A percentile compares a stretch with the other conserved stretches of the same genome.
Conservation (phyloP, 2,329 filamentous ascomycete genomes). For the Clonostachys solani region DNA sequence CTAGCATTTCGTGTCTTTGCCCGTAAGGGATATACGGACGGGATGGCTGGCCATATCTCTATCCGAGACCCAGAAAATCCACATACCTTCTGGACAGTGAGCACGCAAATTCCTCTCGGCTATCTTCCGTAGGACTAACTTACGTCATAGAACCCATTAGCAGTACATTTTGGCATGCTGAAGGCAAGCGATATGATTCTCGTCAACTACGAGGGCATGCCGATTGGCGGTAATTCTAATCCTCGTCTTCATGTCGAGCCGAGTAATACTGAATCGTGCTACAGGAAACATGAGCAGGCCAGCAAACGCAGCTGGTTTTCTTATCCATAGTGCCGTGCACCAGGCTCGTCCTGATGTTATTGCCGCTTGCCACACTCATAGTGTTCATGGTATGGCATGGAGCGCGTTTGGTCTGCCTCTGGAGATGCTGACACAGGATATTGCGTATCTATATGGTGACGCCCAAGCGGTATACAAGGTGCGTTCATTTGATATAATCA, state of each 20-base stretch:
- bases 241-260: slow-evolving; percentile 10
- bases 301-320: slow-evolving; percentile 61
- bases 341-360: slow-evolving; percentile 60
- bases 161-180: slow-evolving; percentile 61
- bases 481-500: neutral
- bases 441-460: slow-evolving; percentile 56
- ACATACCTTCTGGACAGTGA: slow-evolving; percentile 55
- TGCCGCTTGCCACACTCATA: slow-evolving; percentile 66
- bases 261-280: neutral
- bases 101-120: neutral
- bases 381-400: slow-evolving; percentile 62
- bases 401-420: slow-evolving; percentile 56
- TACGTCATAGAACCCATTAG: slow-evolving; percentile 38
- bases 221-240: slow-evolving; percentile 51
- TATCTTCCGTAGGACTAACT: neutral
- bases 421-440: slow-evolving; percentile 66
- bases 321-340: slow-evolving; percentile 65
- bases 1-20: slow-evolving; percentile 65
- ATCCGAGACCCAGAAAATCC: slow-evolving; percentile 59
- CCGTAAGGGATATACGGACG: slow-evolving; percentile 62
- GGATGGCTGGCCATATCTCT: slow-evolving; percentile 64
- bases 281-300: neutral
- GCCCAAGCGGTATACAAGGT: neutral
- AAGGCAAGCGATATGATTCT: slow-evolving; percentile 66
- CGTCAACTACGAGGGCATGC: slow-evolving; percentile 54